Percentiles rank a stretch among this genome's conserved stretches.
phyloP scores from a whole-genome alignment of 1,139 yeast species.

The Saccharomycopsis crataegensis region DNA sequence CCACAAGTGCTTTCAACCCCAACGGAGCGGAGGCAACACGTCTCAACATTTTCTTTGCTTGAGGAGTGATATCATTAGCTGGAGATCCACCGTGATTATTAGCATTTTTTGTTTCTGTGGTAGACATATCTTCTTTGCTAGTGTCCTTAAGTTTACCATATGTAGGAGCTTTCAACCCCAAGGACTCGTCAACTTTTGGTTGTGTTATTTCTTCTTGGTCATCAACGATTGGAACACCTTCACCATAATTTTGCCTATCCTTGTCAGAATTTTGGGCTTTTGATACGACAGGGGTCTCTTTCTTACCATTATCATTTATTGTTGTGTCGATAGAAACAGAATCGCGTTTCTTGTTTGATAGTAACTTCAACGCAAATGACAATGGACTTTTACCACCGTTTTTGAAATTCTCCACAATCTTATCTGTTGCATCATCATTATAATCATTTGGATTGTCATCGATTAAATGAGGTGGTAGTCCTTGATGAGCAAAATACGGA shows the following conservation, averaged over 20 bases:
- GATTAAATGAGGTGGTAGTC: constrained; percentile 43
- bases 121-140: background rate
- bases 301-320: background rate
- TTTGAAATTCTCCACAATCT: constrained; percentile 16
- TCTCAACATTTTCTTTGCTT: constrained; percentile 35
- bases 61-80: constrained; percentile 12
- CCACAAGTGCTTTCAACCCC: constrained; percentile 31
- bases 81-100: constrained; percentile 4
- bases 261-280: background rate
- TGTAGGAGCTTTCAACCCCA: constrained; percentile 21
- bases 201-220: background rate
- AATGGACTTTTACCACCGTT: constrained; percentile 27
- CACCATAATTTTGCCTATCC: background rate
- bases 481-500: constrained; percentile 48
- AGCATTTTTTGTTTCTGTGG: background rate
- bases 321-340: background rate
- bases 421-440: constrained; percentile 17
- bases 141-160: constrained; percentile 13
- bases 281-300: background rate
- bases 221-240: constrained; percentile 12
- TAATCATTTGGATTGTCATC: constrained; percentile 14
- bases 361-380: constrained; percentile 30
- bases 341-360: constrained; percentile 13
- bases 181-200: constrained; percentile 13
- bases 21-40: constrained; percentile 82